Evolutionary conservation across 2,329 filamentous ascomycete species (phyloP), one percentile per base, ranked within the genome.

Genomic region (Sarocladium kiliense): DNA sequence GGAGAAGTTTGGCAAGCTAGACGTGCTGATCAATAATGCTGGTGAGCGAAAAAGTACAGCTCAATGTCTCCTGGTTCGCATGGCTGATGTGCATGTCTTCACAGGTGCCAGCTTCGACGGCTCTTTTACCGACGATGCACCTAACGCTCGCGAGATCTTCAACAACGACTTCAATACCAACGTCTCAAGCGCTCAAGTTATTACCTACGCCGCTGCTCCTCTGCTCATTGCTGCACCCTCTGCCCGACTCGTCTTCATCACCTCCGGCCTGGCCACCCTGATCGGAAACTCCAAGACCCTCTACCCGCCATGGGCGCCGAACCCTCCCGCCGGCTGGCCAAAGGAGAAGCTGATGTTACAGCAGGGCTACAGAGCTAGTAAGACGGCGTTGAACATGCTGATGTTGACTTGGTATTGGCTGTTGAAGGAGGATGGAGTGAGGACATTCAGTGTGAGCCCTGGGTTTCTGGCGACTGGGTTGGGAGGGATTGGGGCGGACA

Each of bases 151-250:
- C 18, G 68, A 75, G 49, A 63, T 62, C 39, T 76, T 70, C 62
- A 74, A 73, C 57, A 66, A 70, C 27, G 64, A 73, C 16, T 80
- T 70, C 63, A 68, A 77, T 50, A 66, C 76, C 56, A 81, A 81
- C 61, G 71, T 75, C 2, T 62, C 74, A 0, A 72, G 77, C n/a
- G 71, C 71, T 2, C 62, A 72, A 26, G 65, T 72, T 26, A 56
- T 74, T 23, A 74, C 73, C 0, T 59, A 63, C 42, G 63, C 66
- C 0, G 67, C 72, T 56, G 57, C 67, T 18, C 76, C 76, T 0
- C 64, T 80, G 0, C 70, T 80, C 0, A 65, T 79, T 7, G 18
- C 54, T 2, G 60, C 70, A 2, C 37, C 65, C 0, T 69, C 74
- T 36, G 74, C 76, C 0, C 67, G 76, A 1, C 58, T 80, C 42